phyloP scores from a whole-genome alignment of 2,329 filamentous ascomycete species.

The Talaromyces rugulosus region DNA sequence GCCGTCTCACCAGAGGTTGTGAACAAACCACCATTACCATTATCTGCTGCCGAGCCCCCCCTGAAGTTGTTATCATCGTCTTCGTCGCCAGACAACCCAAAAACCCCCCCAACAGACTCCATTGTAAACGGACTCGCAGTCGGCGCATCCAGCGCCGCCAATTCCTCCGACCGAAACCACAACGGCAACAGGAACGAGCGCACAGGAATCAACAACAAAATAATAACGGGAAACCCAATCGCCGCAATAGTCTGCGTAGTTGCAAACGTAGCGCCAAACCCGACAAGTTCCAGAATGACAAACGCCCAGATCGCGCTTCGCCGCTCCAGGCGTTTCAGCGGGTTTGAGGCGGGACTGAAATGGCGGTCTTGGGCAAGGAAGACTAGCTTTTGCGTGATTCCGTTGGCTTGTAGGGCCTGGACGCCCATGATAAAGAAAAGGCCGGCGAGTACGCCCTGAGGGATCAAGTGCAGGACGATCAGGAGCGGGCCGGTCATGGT shows the following conservation, averaged over 20 bases:
- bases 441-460: slow-evolving; percentile 73
- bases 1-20: slow-evolving; percentile 4
- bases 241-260: slow-evolving; percentile 80
- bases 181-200: slow-evolving; percentile 61
- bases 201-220: slow-evolving; percentile 64
- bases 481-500: slow-evolving; percentile 75
- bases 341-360: slow-evolving; percentile 56
- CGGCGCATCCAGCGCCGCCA: slow-evolving; percentile 63
- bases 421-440: slow-evolving; percentile 84
- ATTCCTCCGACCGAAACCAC: slow-evolving; percentile 58
- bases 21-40: slow-evolving; percentile 15
- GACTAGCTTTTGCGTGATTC: slow-evolving; percentile 69
- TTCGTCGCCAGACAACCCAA: slow-evolving; percentile 40
- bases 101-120: slow-evolving; percentile 66
- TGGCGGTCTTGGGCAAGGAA: slow-evolving; percentile 63
- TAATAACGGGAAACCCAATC: slow-evolving; percentile 74
- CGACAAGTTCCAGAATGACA: slow-evolving; percentile 62
- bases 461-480: slow-evolving; percentile 70
- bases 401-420: slow-evolving; percentile 71
- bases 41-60: slow-evolving; percentile 13
- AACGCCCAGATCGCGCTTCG: slow-evolving; percentile 67
- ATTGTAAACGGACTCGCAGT: slow-evolving; percentile 72
- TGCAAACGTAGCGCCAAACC: slow-evolving; percentile 74
- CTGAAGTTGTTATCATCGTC: slow-evolving; percentile 5
- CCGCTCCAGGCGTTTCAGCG: slow-evolving; percentile 59